These are phyloP conservation scores for Penicillium subrubescens DNA, from an alignment of 495 filamentous ascomycete genomes.

Conservation along the genomic window DNA sequence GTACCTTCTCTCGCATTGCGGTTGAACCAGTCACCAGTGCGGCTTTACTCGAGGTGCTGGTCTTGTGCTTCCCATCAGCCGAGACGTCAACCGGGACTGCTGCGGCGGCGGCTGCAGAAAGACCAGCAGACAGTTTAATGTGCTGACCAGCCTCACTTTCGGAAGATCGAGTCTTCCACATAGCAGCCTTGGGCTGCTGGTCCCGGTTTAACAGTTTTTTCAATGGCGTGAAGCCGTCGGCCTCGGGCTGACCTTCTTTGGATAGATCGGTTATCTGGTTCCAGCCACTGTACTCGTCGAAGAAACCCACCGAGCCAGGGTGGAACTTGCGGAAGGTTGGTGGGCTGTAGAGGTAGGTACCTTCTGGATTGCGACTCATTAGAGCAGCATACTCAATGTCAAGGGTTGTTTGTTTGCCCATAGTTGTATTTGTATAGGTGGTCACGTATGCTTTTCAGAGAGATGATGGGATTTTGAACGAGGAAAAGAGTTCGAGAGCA, in stretches of 20 bases:
- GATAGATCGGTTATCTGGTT: slow-evolving; percentile 17
- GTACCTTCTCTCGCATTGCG: slow-evolving; percentile 7
- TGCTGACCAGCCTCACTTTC: slow-evolving; percentile 5
- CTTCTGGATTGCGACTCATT: slow-evolving; percentile 11
- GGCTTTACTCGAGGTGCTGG: slow-evolving; percentile 8
- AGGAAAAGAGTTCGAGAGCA: too few species aligned
- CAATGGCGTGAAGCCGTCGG: slow-evolving; percentile 9
- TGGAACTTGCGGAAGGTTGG: slow-evolving; percentile 12
- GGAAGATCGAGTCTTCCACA: slow-evolving; percentile 12
- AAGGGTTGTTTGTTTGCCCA: not conserved
- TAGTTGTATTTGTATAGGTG: not conserved
- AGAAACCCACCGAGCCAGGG: slow-evolving; percentile 15
- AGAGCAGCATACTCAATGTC: slow-evolving; percentile 18
- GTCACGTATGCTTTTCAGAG: not conserved
- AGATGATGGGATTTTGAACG: not conserved
- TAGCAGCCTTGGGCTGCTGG: not conserved
- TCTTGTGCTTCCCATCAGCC: slow-evolving; percentile 16
- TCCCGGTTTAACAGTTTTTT: not conserved
- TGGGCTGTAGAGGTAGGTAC: slow-evolving; percentile 13
- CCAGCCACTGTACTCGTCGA: slow-evolving; percentile 14
- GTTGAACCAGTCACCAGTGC: slow-evolving; percentile 4
- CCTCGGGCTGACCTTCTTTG: slow-evolving; percentile 8
- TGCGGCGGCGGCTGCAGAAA: slow-evolving; percentile 5
- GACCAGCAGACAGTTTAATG: slow-evolving; percentile 5
- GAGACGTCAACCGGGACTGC: slow-evolving; percentile 17